These are phyloP conservation scores for Cyclospora cayetanensis DNA, from an alignment of 169 alveolate genomes.

Conservation along the genomic window DNA sequence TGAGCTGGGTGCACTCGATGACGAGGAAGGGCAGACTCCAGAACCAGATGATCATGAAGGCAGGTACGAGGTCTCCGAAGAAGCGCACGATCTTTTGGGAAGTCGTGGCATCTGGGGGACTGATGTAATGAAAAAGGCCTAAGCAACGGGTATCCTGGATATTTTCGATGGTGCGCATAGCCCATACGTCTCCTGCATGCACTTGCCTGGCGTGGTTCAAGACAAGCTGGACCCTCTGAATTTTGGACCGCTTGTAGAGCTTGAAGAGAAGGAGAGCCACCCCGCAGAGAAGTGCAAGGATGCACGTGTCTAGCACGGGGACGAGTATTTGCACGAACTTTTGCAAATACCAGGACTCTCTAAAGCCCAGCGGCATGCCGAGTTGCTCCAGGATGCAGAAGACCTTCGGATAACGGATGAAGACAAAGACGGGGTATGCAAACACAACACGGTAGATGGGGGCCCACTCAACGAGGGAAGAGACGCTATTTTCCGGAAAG, in stretches of 20 bases:
- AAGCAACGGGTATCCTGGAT: constrained; percentile 43
- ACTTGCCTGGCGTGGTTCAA: constrained; percentile 67
- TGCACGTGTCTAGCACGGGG: constrained; percentile 62
- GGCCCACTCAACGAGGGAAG: constrained; percentile 54
- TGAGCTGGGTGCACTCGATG: constrained; percentile 67
- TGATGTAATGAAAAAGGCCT: constrained; percentile 69
- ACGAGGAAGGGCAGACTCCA: constrained; percentile 71
- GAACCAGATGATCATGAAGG: constrained; percentile 69
- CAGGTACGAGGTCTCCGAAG: constrained; percentile 70
- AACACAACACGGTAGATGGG: constrained; percentile 61
- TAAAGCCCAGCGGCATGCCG: constrained; percentile 50
- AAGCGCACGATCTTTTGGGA: constrained; percentile 40
- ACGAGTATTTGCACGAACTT: constrained; percentile 68
- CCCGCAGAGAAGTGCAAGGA: constrained; percentile 54
- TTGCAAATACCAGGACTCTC: constrained; percentile 66
- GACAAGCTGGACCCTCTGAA: constrained; percentile 59
- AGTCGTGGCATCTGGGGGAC: constrained; percentile 2
- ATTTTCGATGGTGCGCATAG: constrained; percentile 59
- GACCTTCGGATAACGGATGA: constrained; percentile 49
- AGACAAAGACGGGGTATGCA: constrained; percentile 41
- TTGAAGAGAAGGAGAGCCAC: constrained; percentile 29
- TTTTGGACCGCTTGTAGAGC: constrained; percentile 23
- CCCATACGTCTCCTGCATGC: constrained; percentile 68
- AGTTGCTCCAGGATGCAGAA: constrained; percentile 54
- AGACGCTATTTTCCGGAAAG: constrained; percentile 66